Evolutionary conservation across 495 filamentous ascomycete genomes (phyloP), one percentile per base, ranked within the genome.

Genomic region (Trichoderma gamsii): DNA sequence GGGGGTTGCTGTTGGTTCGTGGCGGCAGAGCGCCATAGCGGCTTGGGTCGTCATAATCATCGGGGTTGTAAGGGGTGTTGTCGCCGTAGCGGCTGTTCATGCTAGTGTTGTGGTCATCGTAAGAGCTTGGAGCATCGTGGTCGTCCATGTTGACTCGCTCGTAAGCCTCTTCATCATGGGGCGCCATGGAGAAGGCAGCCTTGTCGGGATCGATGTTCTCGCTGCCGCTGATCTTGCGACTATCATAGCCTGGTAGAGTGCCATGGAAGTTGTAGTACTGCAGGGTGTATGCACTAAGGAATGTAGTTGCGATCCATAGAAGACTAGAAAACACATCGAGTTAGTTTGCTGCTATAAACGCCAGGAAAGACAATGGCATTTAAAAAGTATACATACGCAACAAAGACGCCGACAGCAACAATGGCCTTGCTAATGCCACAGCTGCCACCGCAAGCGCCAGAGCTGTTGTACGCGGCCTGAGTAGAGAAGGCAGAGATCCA

Each of bases 401-500:
- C 87, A 43, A 96, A 83, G 43, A 95, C 86, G 1, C 87, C 92
- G 25, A 97, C 79, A 18, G 87, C 91, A n/a, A 91, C 88, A 16
- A 88, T 87, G 16, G 87, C 89, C 66, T 90, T 89, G 81, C 90
- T 93, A 64, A 93, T 74, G 21, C 81, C 81, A 77, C 94, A 97
- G 63, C 72, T 84, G 16, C 79, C 75, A 3, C 78, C 79, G 73
- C 83, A 85, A 3, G 76, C 73, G 67, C 78, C 78, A 41, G 78
- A 79, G 1, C 81, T 79, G 72, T 86, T 83, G 67, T 80, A 98
- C 1, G 85, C 83, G 1, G 91, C 90, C 52, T 96, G 84, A 52
- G 88, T 84, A 6, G 92, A 84, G 79, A 93, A 95, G 0, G 88
- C 93, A 9, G 88, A 86, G 69, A 97, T 87, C 93, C 93, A 98